A percentile compares a stretch with the other conserved stretches of the same genome.
These are phyloP conservation scores for Hypoxylon sp. DNA, from an alignment of 2,329 filamentous ascomycete genomes.

Conservation along the genomic window DNA sequence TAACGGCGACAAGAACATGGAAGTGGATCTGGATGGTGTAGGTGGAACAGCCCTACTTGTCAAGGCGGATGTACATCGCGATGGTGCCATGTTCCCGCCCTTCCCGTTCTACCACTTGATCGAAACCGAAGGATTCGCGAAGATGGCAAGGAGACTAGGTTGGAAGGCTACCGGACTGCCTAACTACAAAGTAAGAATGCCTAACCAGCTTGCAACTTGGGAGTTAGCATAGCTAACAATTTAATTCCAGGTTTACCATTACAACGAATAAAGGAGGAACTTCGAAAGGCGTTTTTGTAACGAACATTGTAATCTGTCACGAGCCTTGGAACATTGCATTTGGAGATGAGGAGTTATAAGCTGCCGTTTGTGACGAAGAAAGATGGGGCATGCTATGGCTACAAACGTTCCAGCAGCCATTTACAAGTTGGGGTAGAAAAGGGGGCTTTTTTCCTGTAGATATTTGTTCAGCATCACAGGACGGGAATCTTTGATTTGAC, in stretches of 20 bases:
- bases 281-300: slow-evolving; percentile 36
- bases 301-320: slow-evolving; percentile 41
- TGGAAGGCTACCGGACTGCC: slow-evolving; percentile 90
- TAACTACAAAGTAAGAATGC: slow-evolving; percentile 85
- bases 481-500: slow-evolving; percentile 26
- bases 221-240: slow-evolving; percentile 20
- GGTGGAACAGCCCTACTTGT: slow-evolving; percentile 93
- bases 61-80: slow-evolving; percentile 95
- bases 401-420: slow-evolving; percentile 17
- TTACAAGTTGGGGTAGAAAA: slow-evolving; percentile 16
- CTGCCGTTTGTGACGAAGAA: slow-evolving; percentile 33
- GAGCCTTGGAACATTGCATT: slow-evolving; percentile 43
- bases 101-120: slow-evolving; percentile 98
- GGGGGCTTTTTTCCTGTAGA: slow-evolving; percentile 34
- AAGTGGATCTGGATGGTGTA: slow-evolving; percentile 88
- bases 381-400: slow-evolving; percentile 7
- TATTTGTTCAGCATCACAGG: slow-evolving; percentile 39
- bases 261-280: slow-evolving; percentile 75
- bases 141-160: slow-evolving; percentile 91
- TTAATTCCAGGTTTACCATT: slow-evolving; percentile 79
- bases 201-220: not conserved
- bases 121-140: slow-evolving; percentile 97
- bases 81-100: slow-evolving; percentile 98
- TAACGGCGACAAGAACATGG: slow-evolving; percentile 68
- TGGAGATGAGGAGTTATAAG: slow-evolving; percentile 42